These are phyloP conservation scores for Rugonectria rugulosa DNA, from an alignment of 2,329 filamentous ascomycete species.

Conservation along the genomic window DNA sequence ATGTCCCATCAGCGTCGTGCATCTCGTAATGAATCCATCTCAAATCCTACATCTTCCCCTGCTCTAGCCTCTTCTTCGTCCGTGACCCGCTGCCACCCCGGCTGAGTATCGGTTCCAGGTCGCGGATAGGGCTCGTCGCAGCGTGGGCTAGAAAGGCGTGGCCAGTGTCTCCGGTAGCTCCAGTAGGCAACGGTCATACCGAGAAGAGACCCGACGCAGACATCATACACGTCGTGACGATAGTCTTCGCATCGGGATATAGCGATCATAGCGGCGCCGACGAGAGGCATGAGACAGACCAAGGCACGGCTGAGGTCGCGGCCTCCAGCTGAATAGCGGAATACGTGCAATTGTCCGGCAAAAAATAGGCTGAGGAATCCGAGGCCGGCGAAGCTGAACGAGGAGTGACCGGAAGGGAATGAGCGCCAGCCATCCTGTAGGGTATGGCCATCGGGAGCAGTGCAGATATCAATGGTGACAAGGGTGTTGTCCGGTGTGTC, in stretches of 20 bases:
- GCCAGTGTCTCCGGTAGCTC: slow-evolving; percentile 72
- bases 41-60: slow-evolving; percentile 48
- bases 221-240: slow-evolving; percentile 75
- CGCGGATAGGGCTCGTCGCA: slow-evolving; percentile 66
- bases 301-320: slow-evolving; percentile 64
- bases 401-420: slow-evolving; percentile 82
- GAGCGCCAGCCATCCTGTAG: slow-evolving; percentile 86
- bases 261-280: slow-evolving; percentile 72
- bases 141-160: slow-evolving; percentile 56
- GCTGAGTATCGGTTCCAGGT: slow-evolving; percentile 47
- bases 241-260: slow-evolving; percentile 76
- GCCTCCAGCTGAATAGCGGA: slow-evolving; percentile 51
- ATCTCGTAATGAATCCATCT: slow-evolving; percentile 41
- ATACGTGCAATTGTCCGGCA: slow-evolving; percentile 70
- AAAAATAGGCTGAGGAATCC: slow-evolving; percentile 77
- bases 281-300: slow-evolving; percentile 63
- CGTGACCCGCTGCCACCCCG: slow-evolving; percentile 53
- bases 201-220: slow-evolving; percentile 66
- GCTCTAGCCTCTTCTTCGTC: slow-evolving; percentile 61
- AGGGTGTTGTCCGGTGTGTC: slow-evolving; percentile 59
- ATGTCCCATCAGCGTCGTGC: slow-evolving; percentile 36
- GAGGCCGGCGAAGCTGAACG: slow-evolving; percentile 80
- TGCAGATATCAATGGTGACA: slow-evolving; percentile 75
- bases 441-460: slow-evolving; percentile 70
- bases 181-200: slow-evolving; percentile 69